A percentile compares a stretch with the other conserved stretches of the same genome.
These are phyloP conservation scores for Colletotrichum lini DNA, from an alignment of 2,329 filamentous ascomycete species.

Conservation along the genomic window DNA sequence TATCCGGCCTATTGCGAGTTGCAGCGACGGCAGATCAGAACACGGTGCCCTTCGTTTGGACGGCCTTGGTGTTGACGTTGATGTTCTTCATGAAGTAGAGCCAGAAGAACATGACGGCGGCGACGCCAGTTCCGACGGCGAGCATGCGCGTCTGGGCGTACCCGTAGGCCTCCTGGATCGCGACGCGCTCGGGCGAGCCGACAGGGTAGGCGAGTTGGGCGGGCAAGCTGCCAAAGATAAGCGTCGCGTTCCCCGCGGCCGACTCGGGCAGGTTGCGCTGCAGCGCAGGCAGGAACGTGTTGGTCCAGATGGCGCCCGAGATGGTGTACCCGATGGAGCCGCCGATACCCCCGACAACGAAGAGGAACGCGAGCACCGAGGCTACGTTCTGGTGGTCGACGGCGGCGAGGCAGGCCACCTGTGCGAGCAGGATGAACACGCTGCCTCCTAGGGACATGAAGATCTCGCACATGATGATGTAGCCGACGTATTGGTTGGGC, in stretches of 20 bases:
- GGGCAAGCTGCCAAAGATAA: slow-evolving; percentile 67
- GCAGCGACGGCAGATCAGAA: slow-evolving; percentile 53
- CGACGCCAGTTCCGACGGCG: slow-evolving; percentile 45
- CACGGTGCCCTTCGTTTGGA: slow-evolving; percentile 66
- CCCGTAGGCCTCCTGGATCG: slow-evolving; percentile 70
- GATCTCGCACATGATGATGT: slow-evolving; percentile 57
- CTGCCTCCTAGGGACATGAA: slow-evolving; percentile 58
- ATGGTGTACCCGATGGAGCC: slow-evolving; percentile 62
- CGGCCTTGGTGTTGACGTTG: slow-evolving; percentile 59
- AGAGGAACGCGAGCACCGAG: slow-evolving; percentile 61
- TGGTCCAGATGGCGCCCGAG: slow-evolving; percentile 60
- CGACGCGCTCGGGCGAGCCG: slow-evolving; percentile 59
- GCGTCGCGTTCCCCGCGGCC: slow-evolving; percentile 53
- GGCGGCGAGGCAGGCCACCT: slow-evolving; percentile 71
- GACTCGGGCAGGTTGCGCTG: slow-evolving; percentile 61
- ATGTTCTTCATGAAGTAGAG: slow-evolving; percentile 62
- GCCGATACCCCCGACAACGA: slow-evolving; percentile 60
- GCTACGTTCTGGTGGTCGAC: slow-evolving; percentile 69
- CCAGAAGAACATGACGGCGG: slow-evolving; percentile 47
- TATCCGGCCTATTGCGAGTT: no score
- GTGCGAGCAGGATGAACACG: slow-evolving; percentile 58
- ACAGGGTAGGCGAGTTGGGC: slow-evolving; percentile 64
- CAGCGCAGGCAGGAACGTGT: slow-evolving; percentile 61
- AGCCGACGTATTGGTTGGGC: slow-evolving; percentile 51
- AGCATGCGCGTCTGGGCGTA: slow-evolving; percentile 64